These are phyloP conservation scores for Coleophoma eucalyptorum DNA, from an alignment of 2,329 filamentous ascomycete genomes.

Conservation along the genomic window DNA sequence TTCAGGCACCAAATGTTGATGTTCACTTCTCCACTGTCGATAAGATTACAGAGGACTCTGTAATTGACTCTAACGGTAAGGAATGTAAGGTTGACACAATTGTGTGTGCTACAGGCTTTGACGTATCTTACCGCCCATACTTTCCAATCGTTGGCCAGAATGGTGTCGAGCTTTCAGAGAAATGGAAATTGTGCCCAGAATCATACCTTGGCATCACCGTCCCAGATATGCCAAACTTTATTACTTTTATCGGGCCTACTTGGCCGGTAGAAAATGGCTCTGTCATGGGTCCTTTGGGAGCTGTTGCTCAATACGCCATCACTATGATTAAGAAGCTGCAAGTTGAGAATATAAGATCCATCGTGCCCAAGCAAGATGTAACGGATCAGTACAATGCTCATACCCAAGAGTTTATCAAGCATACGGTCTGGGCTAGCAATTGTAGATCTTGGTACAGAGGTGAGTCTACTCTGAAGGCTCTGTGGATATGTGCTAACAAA, in stretches of 20 bases:
- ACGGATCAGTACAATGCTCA: constrained; percentile 48
- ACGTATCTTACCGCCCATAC: constrained; percentile 22
- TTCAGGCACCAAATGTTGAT: constrained; percentile 45
- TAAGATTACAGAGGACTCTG: constrained; percentile 39
- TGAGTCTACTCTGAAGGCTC: constrained; percentile 5
- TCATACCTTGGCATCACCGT: constrained; percentile 21
- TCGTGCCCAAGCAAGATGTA: constrained; percentile 40
- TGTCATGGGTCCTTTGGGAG: constrained; percentile 13
- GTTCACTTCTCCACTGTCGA: constrained; percentile 44
- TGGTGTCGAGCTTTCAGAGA: constrained; percentile 16
- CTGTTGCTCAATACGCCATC: constrained; percentile 17
- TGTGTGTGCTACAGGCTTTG: constrained; percentile 31
- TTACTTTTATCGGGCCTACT: constrained; percentile 22
- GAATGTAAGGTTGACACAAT: constrained; percentile 30
- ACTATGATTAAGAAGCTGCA: constrained; percentile 32
- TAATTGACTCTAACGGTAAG: constrained; percentile 34
- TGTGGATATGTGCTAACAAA: neutral
- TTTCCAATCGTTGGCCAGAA: constrained; percentile 23
- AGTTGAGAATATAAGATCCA: constrained; percentile 42
- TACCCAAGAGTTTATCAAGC: constrained; percentile 46
- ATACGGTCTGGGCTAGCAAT: constrained; percentile 42
- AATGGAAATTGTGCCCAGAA: constrained; percentile 25
- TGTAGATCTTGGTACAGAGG: constrained; percentile 25
- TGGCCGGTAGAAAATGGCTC: constrained; percentile 22
- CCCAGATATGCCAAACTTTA: constrained; percentile 21